A percentile compares a stretch with the other conserved stretches of the same genome.
Evolutionary conservation across 768 basidiomycete genomes (phyloP).

Genomic region (Amanita thiersii): DNA sequence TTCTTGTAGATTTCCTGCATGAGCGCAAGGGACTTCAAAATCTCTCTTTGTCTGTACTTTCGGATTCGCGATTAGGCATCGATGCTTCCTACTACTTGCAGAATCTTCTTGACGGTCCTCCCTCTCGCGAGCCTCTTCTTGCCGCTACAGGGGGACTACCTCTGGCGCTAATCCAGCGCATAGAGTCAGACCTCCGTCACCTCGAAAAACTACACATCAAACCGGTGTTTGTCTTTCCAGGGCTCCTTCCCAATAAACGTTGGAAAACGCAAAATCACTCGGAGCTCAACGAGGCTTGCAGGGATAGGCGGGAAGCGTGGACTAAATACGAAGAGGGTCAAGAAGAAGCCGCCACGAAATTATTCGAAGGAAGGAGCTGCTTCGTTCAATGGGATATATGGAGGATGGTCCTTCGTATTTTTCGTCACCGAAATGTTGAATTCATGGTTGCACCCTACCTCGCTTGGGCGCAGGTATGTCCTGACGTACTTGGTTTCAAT

Average conservation of each 20-base stretch:
- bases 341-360: conserved; percentile 79
- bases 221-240: conserved; percentile 97
- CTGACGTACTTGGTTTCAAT: conserved; percentile 9
- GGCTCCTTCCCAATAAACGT: conserved; percentile 71
- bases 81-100: conserved; percentile 91
- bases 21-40: conserved; percentile 88
- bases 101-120: conserved; percentile 63
- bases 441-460: conserved; percentile 94
- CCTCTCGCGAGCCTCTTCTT: conserved; percentile 82
- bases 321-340: conserved; percentile 86
- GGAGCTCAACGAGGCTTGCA: conserved; percentile 60
- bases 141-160: conserved; percentile 95
- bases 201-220: conserved; percentile 92
- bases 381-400: conserved; percentile 88
- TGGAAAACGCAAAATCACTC: conserved; percentile 53
- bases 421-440: conserved; percentile 92
- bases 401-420: conserved; percentile 86
- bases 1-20: conserved; percentile 60
- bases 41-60: conserved; percentile 69
- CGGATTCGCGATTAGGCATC: conserved; percentile 92
- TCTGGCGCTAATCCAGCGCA: conserved; percentile 75
- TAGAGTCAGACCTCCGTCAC: conserved; percentile 85
- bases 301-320: conserved; percentile 84
- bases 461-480: conserved; percentile 88
- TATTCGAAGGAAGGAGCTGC: conserved; percentile 71